These are phyloP conservation scores for Fusarium fracticaudum DNA, from an alignment of 2,329 filamentous ascomycete species.

Conservation along the genomic window DNA sequence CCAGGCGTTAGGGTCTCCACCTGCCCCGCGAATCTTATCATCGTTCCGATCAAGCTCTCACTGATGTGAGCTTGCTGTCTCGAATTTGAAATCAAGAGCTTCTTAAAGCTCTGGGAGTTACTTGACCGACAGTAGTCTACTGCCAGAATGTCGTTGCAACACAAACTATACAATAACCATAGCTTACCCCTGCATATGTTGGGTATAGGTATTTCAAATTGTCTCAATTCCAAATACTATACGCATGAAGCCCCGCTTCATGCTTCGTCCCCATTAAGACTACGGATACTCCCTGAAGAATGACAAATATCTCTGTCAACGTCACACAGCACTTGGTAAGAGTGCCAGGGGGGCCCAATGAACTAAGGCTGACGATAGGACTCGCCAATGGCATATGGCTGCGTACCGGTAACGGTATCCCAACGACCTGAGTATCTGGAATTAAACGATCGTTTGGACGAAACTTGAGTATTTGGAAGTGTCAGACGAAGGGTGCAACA, in stretches of 20 bases:
- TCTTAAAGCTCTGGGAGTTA: not conserved
- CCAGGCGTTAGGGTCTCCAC: slow-evolving; percentile 21
- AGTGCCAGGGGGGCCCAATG: slow-evolving; percentile 21
- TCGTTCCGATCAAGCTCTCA: slow-evolving; percentile 6
- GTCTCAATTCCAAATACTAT: slow-evolving; percentile 30
- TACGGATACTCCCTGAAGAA: slow-evolving; percentile 2
- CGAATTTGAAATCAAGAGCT: not conserved
- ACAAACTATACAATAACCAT: not conserved
- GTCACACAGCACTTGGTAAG: slow-evolving; percentile 18
- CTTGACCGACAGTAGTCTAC: not conserved
- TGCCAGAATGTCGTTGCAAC: not conserved
- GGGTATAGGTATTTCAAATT: slow-evolving; percentile 7
- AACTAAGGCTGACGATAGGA: slow-evolving; percentile 38
- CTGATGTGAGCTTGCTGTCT: not conserved
- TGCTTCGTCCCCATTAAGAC: slow-evolving; percentile 25
- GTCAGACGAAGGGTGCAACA: not conserved
- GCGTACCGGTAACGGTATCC: not conserved
- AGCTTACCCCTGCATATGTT: not conserved
- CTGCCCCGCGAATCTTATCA: slow-evolving; percentile 33
- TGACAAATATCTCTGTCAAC: slow-evolving; percentile 34
- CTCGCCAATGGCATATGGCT: slow-evolving; percentile 1
- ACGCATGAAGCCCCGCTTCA: slow-evolving; percentile 23
- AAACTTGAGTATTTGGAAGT: not conserved
- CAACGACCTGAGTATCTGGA: slow-evolving; percentile 16
- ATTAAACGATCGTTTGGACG: not conserved